Conservation (phyloP, 148 eudicot genomes). For the Talinum fruticosum region DNA sequence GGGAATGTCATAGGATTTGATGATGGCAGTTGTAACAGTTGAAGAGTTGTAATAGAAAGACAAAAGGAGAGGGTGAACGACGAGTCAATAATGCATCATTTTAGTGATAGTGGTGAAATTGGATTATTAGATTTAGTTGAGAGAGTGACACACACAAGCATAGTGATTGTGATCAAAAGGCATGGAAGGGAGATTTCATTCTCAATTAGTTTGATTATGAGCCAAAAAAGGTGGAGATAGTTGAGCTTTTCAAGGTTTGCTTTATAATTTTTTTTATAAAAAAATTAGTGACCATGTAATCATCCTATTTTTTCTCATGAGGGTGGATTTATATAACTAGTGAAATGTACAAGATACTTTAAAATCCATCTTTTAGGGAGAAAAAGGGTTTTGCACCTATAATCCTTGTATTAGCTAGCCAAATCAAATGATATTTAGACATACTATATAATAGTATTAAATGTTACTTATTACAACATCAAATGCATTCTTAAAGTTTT, state of each 20-base stretch:
- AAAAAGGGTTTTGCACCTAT: no score
- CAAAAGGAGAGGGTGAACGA: background rate
- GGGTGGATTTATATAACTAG: background rate
- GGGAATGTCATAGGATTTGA: background rate
- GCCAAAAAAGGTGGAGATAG: conserved; percentile 12
- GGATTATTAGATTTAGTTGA: no score
- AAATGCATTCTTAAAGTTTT: no score
- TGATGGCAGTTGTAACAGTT: background rate
- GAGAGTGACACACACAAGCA: background rate
- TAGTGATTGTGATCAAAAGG: background rate
- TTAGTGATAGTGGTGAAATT: no score
- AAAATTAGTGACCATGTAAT: no score
- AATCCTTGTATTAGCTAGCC: background rate
- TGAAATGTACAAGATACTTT: background rate
- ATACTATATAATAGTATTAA: no score
- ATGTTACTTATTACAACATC: no score
- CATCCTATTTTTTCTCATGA: no score
- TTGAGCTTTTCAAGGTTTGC: conserved; percentile 15
- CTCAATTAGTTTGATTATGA: background rate
- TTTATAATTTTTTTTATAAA: no score
- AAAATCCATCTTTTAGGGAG: no score
- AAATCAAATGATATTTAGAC: no score
- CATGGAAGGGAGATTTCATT: background rate
- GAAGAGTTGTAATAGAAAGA: background rate
- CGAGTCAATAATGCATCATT: background rate